Base-by-base conservation (phyloP, 73 alveolate species). In the Paramecium caudatum region DNA sequence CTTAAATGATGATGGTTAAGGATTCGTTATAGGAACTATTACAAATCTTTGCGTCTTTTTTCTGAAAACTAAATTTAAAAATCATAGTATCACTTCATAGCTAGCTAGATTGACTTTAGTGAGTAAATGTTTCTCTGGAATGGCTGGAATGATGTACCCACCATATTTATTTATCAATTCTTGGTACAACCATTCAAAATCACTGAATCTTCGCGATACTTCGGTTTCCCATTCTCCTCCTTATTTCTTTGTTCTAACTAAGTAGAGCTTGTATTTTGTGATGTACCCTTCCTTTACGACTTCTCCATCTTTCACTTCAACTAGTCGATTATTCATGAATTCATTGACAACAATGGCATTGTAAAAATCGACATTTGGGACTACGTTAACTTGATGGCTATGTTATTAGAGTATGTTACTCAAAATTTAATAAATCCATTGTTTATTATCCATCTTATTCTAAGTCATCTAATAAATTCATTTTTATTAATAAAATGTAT, bases 151-250 rank as follows among this genome's bases (percentile, higher is more conserved):
- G 3, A 86, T 70, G 32, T 62, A 86, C 36, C 93, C 93, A 16
- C 93, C 93, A 63, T 86, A 86, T 86, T 86, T 86, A 41, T 86
- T 86, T 7, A 86, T 78, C 36, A 86, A 50, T n/a, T 86, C 93
- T 4, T 41, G 23, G 9, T 86, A 86, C 3, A 86, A 61, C 93
- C 93, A 86, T 86, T 86, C 93, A 47, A 86, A 86, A 86, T 86
- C 93, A 63, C 93, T 86, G 65, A 86, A 86, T 63, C 93, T 86
- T 12, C 93, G 61, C 16, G 63, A 86, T 2, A 86, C 93, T 86
- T 86, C 93, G 3, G 93, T 62, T 30, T 86, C 93, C 74, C 74
- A 86, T 10, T 65, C 93, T 4, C 81, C 49, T 30, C 68, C 47
- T 63, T 23, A 7, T 27, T 86, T 63, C 43, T 63, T 86, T 12